Evolutionary conservation across 768 basidiomycete genomes (phyloP).

Genomic region (Amanita inopinata): DNA sequence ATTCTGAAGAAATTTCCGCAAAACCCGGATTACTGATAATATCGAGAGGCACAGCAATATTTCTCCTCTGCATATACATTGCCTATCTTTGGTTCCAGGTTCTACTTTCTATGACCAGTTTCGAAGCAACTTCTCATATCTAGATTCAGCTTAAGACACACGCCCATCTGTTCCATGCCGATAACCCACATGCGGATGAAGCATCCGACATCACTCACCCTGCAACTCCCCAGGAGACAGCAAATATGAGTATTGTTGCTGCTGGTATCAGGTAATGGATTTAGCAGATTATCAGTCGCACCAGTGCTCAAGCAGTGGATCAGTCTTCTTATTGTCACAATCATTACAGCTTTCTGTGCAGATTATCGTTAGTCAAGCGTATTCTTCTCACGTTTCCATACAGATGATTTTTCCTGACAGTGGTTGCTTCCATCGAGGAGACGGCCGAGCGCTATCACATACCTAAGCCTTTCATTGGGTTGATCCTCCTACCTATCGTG

Average conservation of each 20-base stretch:
- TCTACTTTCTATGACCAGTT: constrained; percentile 11
- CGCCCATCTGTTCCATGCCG: constrained; percentile 36
- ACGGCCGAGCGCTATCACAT: constrained; percentile 74
- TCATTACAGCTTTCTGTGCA: constrained; percentile 82
- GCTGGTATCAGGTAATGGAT: constrained; percentile 42
- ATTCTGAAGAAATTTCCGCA: constrained; percentile 18
- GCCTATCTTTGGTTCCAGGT: constrained; percentile 74
- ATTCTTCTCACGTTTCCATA: neutral
- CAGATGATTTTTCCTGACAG: constrained; percentile 29
- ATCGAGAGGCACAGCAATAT: constrained; percentile 60
- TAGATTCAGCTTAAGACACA: constrained; percentile 59
- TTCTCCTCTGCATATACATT: constrained; percentile 66
- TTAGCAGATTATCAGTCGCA: neutral
- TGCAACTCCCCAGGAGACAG: constrained; percentile 25
- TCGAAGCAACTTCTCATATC: neutral
- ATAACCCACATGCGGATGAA: neutral
- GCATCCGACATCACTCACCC: constrained; percentile 1
- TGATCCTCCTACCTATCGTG: constrained; percentile 83
- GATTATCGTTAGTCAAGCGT: constrained; percentile 58
- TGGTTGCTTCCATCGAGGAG: constrained; percentile 90
- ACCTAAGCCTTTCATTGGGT: constrained; percentile 77
- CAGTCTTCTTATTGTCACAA: constrained; percentile 64
- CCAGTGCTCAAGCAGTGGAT: constrained; percentile 4
- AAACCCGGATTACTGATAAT: constrained; percentile 44
- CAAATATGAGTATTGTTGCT: constrained; percentile 62